Conservation (phyloP, 257 asterid species). For the Nicotiana sylvestris region DNA sequence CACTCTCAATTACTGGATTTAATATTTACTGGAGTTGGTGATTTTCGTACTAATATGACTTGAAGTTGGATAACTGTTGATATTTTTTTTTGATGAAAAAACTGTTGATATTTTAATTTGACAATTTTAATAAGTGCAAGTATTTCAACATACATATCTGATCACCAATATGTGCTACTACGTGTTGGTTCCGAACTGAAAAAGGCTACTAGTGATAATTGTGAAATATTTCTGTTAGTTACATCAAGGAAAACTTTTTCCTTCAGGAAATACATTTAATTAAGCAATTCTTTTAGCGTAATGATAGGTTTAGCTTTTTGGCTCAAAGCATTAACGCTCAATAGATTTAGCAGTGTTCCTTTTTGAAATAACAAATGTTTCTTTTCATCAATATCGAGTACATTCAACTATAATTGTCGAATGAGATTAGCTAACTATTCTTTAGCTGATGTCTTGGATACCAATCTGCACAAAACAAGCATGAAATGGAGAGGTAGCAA, state of each 20-base stretch:
- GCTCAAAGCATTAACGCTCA: background rate
- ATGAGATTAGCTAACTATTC: background rate
- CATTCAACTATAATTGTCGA: background rate
- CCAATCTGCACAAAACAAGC: background rate
- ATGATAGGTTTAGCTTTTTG: background rate
- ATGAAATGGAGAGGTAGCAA: background rate
- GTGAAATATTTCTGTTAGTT: background rate
- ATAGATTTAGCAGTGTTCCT: background rate
- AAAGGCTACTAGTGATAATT: background rate
- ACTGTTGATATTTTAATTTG: background rate
- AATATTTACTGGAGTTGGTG: background rate
- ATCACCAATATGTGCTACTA: background rate
- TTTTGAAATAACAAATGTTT: background rate
- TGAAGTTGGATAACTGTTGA: background rate
- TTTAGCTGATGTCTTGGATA: background rate
- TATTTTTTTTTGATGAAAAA: background rate
- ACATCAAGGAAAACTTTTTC: background rate
- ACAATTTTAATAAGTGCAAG: background rate
- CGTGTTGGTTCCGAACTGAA: background rate
- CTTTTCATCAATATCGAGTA: background rate
- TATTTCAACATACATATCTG: background rate
- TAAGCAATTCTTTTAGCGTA: background rate
- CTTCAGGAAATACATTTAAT: background rate
- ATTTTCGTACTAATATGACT: background rate
- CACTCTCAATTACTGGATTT: background rate